Base-by-base conservation (phyloP, 305 asterid species). In the Plantago lanceolata region DNA sequence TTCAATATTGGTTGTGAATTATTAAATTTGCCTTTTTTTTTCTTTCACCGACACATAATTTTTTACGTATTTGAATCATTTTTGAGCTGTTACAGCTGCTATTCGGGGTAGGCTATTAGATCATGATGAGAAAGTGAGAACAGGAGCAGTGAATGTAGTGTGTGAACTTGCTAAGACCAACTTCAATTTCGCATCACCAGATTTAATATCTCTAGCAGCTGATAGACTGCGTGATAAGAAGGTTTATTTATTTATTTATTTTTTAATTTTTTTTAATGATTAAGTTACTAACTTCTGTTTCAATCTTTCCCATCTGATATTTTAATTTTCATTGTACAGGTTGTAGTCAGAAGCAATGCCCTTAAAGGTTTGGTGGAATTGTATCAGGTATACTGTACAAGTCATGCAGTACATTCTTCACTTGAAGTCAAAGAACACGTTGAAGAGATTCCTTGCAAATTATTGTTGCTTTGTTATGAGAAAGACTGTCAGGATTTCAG, bases 211-310 rank as follows among this genome's bases (percentile, higher is more conserved):
- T 76, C 79, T 51, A 65, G 91, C 85, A 63, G 79, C 82, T 16
- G 88, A 86, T 72, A 84, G 97, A 69, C 85, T 91, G 56, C 85
- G 95, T 71, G 97, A 91, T 75, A 91, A 88, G 88, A 88, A 91
- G 95, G 97, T 91, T 62, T 54, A 31, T 45, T 63, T 63, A 59
- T 67, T 64, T 49, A 61, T 65, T 40, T 40, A 8, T 40, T 63
- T 62, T 66, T 66, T 56, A 60, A 65, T 40, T 3, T 40, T 40
- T 63, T 66, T 58, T 35, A 63, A 57, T 59, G 65, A 63, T 33
- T 19, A 48, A 49, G 26, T 66, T 63, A 66, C 31, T 40, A 69
- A 33, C 19, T 67, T 72, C 16, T 63, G 40, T 57, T 56, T 55
- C 64, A 52, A 26, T 26, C 51, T 68, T 73, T 65, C 65, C 50